Evolutionary conservation across 768 basidiomycete species (phyloP), one percentile per base, ranked within the genome.

Genomic region (Trametes meyenii): DNA sequence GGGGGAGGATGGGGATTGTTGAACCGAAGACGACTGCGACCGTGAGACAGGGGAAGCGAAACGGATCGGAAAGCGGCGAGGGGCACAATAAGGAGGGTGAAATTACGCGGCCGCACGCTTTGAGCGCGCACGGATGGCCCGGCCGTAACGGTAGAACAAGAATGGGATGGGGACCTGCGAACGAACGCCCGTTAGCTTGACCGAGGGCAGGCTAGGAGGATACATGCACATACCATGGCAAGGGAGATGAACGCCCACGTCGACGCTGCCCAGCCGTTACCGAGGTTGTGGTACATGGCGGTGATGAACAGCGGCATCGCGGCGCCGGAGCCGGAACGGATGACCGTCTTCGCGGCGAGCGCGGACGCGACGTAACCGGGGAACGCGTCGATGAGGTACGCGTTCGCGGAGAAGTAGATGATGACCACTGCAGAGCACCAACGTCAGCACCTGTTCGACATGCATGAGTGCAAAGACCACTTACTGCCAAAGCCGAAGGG

Each of bases 351-450:
- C 19, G 74, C 76, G 0, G 77, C 76, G 50, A 78, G 74, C 49
- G 75, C 77, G 36, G 74, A 75, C 11, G 76, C 76, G 64, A 75
- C 76, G 62, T 75, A 76, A 17, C 70, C 70, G 17, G 75, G 74
- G 70, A 76, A 77, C 21, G 76, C 73, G 66, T 78, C 77, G 66
- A 77, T 75, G 67, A 78, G 66, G 64, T 78, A 78, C 26, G 72
- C 75, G 67, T 78, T 75, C 1, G 76, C 76, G 29, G 73, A 72
- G 71, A 74, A 76, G 71, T 76, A 77, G 62, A 75, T 71, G 57
- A 72, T 66, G 55, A 75, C 75, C 73, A 78, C 67, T 71, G 58
- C 26, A 42, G 40, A 29, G 23, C 16, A 21, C 14, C 35, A 44
- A 26, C n/a, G 43, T 55, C 38, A 24, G 52, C 23, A 16, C 13